phyloP scores from a whole-genome alignment of 768 basidiomycete species.

The Artomyces pyxidatus region DNA sequence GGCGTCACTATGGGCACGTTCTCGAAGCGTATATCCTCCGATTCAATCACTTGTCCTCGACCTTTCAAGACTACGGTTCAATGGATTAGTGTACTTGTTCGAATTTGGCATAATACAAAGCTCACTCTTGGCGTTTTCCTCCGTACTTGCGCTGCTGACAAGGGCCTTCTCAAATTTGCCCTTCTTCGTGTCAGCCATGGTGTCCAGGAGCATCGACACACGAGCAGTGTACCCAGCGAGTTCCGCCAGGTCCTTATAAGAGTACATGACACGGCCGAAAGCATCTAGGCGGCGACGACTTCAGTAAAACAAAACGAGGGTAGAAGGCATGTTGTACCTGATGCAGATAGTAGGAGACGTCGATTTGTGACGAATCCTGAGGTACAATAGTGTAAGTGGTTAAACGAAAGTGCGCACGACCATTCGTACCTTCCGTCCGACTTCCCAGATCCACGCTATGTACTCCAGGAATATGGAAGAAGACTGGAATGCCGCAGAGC shows the following conservation, averaged over 20 bases:
- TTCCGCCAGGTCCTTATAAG: slow-evolving; percentile 94
- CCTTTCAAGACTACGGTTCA: slow-evolving; percentile 57
- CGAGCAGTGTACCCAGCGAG: slow-evolving; percentile 93
- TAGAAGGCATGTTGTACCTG: slow-evolving; percentile 36
- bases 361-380: slow-evolving; percentile 96
- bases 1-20: slow-evolving; percentile 94
- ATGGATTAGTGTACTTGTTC: not conserved
- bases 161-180: slow-evolving; percentile 87
- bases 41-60: slow-evolving; percentile 71
- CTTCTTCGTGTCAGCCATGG: slow-evolving; percentile 77
- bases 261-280: slow-evolving; percentile 93
- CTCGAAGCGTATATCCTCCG: slow-evolving; percentile 88
- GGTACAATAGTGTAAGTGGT: not conserved
- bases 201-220: slow-evolving; percentile 81
- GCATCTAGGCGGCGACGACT: slow-evolving; percentile 52
- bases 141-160: slow-evolving; percentile 63
- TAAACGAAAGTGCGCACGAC: not conserved
- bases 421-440: slow-evolving; percentile 73
- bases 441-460: slow-evolving; percentile 64
- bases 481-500: slow-evolving; percentile 90
- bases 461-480: slow-evolving; percentile 76
- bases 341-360: slow-evolving; percentile 78
- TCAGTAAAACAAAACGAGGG: not conserved
- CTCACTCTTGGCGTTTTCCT: slow-evolving; percentile 72
- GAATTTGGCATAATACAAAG: not conserved